Percentiles rank a stretch among this genome's conserved stretches.
These are phyloP conservation scores for Pisolithus microcarpus DNA, from an alignment of 768 basidiomycete genomes.

Conservation along the genomic window DNA sequence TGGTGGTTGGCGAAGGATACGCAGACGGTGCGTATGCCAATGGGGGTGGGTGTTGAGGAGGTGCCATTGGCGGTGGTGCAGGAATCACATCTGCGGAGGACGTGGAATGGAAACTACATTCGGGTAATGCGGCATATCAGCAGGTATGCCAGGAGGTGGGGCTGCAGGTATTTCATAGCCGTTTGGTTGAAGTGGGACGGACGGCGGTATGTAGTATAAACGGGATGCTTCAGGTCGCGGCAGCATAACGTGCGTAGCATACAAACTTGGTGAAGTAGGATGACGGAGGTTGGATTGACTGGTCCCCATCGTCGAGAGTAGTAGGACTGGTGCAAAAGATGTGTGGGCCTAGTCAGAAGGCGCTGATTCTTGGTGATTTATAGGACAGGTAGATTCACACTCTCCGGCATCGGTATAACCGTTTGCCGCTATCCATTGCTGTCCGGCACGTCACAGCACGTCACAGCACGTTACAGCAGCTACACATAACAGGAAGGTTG, in stretches of 20 bases:
- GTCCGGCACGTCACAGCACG: no score
- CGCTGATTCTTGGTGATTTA: constrained; percentile 15
- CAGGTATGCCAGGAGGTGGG: constrained; percentile 8
- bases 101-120: constrained; percentile 20
- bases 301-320: constrained; percentile 32
- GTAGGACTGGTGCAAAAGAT: constrained; percentile 31
- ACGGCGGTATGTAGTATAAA: constrained; percentile 25
- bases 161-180: constrained; percentile 9
- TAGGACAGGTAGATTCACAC: not conserved
- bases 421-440: no score
- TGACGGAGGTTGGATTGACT: constrained; percentile 31
- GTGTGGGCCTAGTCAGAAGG: constrained; percentile 30
- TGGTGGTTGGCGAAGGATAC: no score
- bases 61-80: constrained; percentile 13
- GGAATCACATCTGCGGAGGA: constrained; percentile 16
- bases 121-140: constrained; percentile 29
- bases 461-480: no score
- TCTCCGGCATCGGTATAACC: no score
- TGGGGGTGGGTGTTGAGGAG: constrained; percentile 7
- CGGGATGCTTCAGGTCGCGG: constrained; percentile 20
- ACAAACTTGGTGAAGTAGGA: constrained; percentile 28
- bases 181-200: constrained; percentile 20
- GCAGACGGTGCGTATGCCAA: constrained; percentile 23
- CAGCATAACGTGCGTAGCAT: constrained; percentile 15
- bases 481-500: no score